Evolutionary conservation across 768 basidiomycete species (phyloP), one percentile per base, ranked within the genome.

Genomic region (Coprinellus aureogranulatus): DNA sequence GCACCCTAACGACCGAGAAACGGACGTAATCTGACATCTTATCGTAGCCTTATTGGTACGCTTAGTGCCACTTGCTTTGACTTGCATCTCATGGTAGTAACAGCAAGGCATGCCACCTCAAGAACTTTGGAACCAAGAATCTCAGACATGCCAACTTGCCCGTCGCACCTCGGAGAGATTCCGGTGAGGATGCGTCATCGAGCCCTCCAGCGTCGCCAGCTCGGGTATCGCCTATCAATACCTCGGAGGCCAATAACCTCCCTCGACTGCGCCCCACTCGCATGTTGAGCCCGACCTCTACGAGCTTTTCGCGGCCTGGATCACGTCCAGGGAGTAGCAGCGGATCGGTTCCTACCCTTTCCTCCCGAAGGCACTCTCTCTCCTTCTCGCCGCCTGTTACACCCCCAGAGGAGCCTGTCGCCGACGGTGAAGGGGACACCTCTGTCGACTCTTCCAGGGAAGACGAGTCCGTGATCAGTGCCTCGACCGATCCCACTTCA

Each of bases 21-120:
- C 9, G 5, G 14, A 44, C 45, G 37, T 55, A 27, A 27, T 40
- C 45, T 40, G 37, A 55, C 16, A 9, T 41, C 28, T 50, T 20
- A n/a, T 40, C 50, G 27, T 59, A 84, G 81, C 82, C 82, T 6
- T 84, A 81, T 65, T 84, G 82, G 82, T 82, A 61, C 34, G 71
- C 60, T 16, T 44, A 30, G 39, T 44, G n/a, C 31, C 26, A 20
- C 27, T 30, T 45, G 6, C 12, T 53, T 30, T 46, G 4, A 12
- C 42, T 22, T 12, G 37, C 16, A 41, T 57, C 26, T 55, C 44
- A 45, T 30, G 16, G 39, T 45, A 53, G 25, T 55, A 14, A 55
- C 70, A 94, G 93, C 75, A 94, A 93, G 78, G 75, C 78, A 47
- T 95, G 93, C 65, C 91, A 95, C 67, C 67, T 84, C 53, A 89